phyloP scores from a whole-genome alignment of 83 land plant species.

The Isoetes engelmannii region DNA sequence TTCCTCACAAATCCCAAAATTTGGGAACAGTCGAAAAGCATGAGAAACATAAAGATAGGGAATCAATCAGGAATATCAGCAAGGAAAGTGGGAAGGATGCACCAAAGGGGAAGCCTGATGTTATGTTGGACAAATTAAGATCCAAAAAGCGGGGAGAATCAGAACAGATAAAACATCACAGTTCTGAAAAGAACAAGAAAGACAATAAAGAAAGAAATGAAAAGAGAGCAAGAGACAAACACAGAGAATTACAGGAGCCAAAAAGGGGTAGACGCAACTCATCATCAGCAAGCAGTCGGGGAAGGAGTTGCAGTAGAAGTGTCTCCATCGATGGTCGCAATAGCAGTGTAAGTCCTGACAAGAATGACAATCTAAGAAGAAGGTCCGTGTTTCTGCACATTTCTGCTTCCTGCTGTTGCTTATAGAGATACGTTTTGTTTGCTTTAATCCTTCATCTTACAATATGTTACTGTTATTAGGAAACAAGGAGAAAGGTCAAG shows the following conservation, averaged over 20 bases:
- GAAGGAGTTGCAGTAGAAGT: conserved; percentile 38
- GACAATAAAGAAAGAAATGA: conserved; percentile 28
- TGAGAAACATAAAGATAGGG: no score
- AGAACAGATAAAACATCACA: conserved; percentile 11
- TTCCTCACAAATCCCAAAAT: no score
- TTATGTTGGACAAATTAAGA: background rate
- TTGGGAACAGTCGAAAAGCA: no score
- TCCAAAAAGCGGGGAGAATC: conserved; percentile 3
- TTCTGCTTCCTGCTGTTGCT: background rate
- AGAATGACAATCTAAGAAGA: conserved; percentile 29
- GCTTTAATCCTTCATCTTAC: background rate
- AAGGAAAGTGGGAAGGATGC: no score
- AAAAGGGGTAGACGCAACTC: conserved; percentile 29
- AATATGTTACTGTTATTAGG: conserved; percentile 32
- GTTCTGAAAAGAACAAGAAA: conserved; percentile 31
- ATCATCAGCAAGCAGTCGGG: conserved; percentile 37
- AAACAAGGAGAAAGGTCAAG: conserved; percentile 19
- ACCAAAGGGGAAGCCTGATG: no score
- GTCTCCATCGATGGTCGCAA: conserved; percentile 26
- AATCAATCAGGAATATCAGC: no score
- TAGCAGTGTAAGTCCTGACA: conserved; percentile 37
- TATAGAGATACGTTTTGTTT: conserved; percentile 5
- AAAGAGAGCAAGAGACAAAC: conserved; percentile 30
- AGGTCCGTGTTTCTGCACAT: conserved; percentile 22
- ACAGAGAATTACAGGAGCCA: conserved; percentile 31